Evolutionary conservation across 2,329 filamentous ascomycete species (phyloP), one percentile per base, ranked within the genome.

Genomic region (Beauveria sp.): DNA sequence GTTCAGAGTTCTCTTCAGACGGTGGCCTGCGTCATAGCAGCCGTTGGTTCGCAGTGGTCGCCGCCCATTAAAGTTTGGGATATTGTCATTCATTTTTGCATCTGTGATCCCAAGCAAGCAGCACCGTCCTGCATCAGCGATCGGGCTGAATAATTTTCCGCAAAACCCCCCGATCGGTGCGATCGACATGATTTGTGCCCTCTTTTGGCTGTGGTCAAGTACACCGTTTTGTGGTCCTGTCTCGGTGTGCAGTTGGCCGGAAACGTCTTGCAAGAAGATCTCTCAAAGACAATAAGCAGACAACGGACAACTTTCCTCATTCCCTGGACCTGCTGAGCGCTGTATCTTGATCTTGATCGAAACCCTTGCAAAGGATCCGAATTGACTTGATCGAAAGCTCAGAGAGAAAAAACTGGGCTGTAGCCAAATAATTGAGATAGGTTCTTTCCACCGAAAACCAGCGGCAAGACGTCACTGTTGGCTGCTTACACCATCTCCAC

Each of bases 391-490:
- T 50, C 20, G 2, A 12, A 16, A 18, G 14, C 6, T 16, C 16
- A 12, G 28, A 14, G 10, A 14, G 18, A 5, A 5, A n/a, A 10
- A 10, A 3, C 2, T 7, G 12, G 18, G 41, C 46, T 12, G 12
- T n/a, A 56, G n/a, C n/a, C 43, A 47, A 56, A 28, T 22, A 18
- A 2, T 18, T 18, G 20, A 20, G 14, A 10, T 1, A 2, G n/a
- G 7, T n/a, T n/a, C 20, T 12, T 5, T 16, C n/a, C 26, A 4
- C 55, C 55, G 55, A 57, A 26, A 50, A 26, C 34, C 16, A 20
- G n/a, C 55, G 55, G 55, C 55, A 40, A 24, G 55, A 50, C 55
- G 46, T 57, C 55, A 57, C 55, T 22, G 5, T 37, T 40, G 30
- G 46, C 54, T 50, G 30, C 16, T 40, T 16, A 20, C 24, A 34